Evolutionary conservation across 1,284 basidiomycete genomes (phyloP), one percentile per base, ranked within the genome.

Genomic region (Sporisorium graminicola): DNA sequence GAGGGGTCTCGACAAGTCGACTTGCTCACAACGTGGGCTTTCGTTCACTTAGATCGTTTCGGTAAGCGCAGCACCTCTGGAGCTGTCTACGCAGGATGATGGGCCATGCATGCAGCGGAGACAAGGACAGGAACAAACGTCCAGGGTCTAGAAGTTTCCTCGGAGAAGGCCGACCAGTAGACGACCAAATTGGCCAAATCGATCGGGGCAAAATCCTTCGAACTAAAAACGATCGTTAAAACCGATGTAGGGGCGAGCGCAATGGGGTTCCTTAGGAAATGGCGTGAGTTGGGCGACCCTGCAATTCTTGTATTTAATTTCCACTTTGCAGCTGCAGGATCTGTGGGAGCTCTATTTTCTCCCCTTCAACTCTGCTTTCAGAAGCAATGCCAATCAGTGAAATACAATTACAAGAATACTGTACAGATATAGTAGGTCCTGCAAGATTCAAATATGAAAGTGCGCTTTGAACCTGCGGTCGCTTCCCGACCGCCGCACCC

Each of bases 311-410:
- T 40, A 59, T 20, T 43, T 10, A 59, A 27, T 43, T 10, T 59
- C 47, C 57, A 59, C 47, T 22, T 16, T 59, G 47, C 57, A 58
- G 47, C 47, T 40, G 37, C 37, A 40, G 37, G 37, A 40, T 40
- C 37, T 14, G 37, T 40, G 3, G 13, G 35, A 35, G 35, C 8
- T 9, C 35, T 8, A 13, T n/a, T n/a, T n/a, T n/a, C n/a, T n/a
- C n/a, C n/a, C n/a, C n/a, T n/a, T n/a, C n/a, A n/a, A n/a, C n/a
- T n/a, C n/a, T n/a, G n/a, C n/a, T n/a, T n/a, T n/a, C n/a, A n/a
- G n/a, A n/a, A n/a, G n/a, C n/a, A n/a, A n/a, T n/a, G n/a, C n/a
- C n/a, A n/a, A n/a, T n/a, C n/a, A n/a, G n/a, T n/a, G n/a, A n/a
- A n/a, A n/a, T n/a, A n/a, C n/a, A n/a, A n/a, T n/a, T n/a, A n/a